Evolutionary conservation across 2,329 filamentous ascomycete genomes (phyloP), one percentile per base, ranked within the genome.

Genomic region (Trichoderma lentiforme): DNA sequence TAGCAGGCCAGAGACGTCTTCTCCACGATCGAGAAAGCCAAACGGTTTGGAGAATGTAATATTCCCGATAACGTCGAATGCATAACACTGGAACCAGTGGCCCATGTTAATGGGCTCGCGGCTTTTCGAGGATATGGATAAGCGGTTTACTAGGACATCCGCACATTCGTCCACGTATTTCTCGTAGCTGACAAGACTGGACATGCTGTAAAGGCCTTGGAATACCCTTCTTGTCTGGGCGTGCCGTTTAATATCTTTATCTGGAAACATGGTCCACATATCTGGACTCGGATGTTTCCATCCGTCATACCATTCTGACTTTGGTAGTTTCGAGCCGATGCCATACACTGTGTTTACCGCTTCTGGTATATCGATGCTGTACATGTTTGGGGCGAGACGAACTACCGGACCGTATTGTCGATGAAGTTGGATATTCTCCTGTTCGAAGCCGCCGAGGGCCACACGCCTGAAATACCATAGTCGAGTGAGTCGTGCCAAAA

Each of bases 11-110:
- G 80, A 79, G 18, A 84, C 80, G 64, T 87, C 86, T 7, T 82
- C 76, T 0, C 84, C 85, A 18, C 73, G 67, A 51, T 86, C 84
- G 0, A 87, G 77, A 70, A 87, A 85, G 0, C 84, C 86, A 74
- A 82, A 79, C 0, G 77, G 73, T 6, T 76, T 76, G 30, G 76
- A 81, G 70, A 77, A 79, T 0, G 84, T 86, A 56, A 88, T 85
- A 39, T 83, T 80, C 2, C 85, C 84, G 39, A 88, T 86, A 2
- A 87, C 85, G 71, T 87, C 84, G 57, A 86, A 85, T 0, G 83
- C 84, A 70, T 83, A 86, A 73, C 79, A 86, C 73, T 86, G 84
- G 32, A 86, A 77, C 81, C 82, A 84, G 62, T 82, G 78, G 4
- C 76, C 75, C 53, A 86, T 73, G 72, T 88, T 80, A 3, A 87